These are phyloP conservation scores for Leucoagaricus sp. DNA, from an alignment of 1,284 basidiomycete genomes.

Conservation along the genomic window DNA sequence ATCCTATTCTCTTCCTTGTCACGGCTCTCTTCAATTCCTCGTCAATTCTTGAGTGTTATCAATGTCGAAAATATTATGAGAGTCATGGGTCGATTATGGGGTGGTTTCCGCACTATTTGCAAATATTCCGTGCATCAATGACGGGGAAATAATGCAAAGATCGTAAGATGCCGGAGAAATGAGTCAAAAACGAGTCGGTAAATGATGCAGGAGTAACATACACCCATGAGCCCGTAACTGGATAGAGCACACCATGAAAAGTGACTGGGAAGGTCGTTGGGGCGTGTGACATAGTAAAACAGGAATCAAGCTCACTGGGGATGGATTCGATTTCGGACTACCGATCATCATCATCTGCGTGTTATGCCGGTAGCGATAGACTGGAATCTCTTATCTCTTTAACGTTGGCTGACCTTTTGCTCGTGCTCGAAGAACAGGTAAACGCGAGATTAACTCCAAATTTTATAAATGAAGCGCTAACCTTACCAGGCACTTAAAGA, in stretches of 20 bases:
- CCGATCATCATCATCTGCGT: not conserved
- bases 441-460: not conserved
- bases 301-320: not conserved
- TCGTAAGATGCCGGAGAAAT: not conserved
- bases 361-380: not conserved
- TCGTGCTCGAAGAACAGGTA: not conserved
- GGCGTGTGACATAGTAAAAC: not conserved
- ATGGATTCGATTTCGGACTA: not conserved
- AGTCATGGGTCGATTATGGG: not conserved
- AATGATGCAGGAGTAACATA: not conserved
- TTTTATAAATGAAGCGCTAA: not conserved
- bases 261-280: too few relatives aligned
- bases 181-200: not conserved
- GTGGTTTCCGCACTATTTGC: not conserved
- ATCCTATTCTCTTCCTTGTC: not conserved
- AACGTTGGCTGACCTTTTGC: not conserved
- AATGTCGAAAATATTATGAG: not conserved
- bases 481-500: not conserved
- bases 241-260: too few relatives aligned
- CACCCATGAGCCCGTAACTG: not conserved
- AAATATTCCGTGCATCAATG: too few relatives aligned
- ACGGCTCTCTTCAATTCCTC: not conserved
- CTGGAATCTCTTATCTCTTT: not conserved
- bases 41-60: not conserved
- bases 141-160: not conserved